A percentile compares a stretch with the other conserved stretches of the same genome.
phyloP scores from a whole-genome alignment of 208 protist genomes.

The Endotrypanum monterogeii region DNA sequence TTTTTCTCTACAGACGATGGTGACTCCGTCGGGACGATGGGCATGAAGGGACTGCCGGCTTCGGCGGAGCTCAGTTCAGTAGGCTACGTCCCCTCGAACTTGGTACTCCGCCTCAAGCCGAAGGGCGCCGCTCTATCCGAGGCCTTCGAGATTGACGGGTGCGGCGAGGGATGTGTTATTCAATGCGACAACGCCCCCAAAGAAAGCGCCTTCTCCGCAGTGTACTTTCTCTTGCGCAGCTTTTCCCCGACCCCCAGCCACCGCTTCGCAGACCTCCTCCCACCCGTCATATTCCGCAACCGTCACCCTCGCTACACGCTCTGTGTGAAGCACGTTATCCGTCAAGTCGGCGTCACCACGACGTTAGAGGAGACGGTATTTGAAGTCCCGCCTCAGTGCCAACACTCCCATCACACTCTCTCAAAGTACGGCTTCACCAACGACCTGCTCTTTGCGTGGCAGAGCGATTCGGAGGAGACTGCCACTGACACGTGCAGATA shows the following conservation, averaged over 20 bases:
- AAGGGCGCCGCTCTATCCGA: conserved; percentile 27
- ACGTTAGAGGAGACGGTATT: conserved; percentile 24
- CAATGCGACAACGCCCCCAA: conserved; percentile 26
- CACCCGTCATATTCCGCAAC: conserved; percentile 33
- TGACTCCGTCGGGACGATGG: conserved; percentile 30
- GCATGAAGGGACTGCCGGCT: conserved; percentile 16
- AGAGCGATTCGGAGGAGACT: not conserved
- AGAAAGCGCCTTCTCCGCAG: conserved; percentile 12
- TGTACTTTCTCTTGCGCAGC: conserved; percentile 26
- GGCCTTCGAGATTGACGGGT: conserved; percentile 32
- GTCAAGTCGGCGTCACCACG: conserved; percentile 12
- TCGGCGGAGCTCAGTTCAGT: conserved; percentile 1
- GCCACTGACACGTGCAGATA: not conserved
- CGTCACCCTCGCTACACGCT: conserved; percentile 20
- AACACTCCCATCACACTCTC: conserved; percentile 25
- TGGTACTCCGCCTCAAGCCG: conserved; percentile 24
- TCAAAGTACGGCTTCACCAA: conserved; percentile 46
- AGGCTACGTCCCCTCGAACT: conserved; percentile 32
- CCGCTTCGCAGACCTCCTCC: conserved; percentile 26
- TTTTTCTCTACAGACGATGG: conserved; percentile 31
- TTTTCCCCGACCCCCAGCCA: conserved; percentile 7
- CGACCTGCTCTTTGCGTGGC: conserved; percentile 45
- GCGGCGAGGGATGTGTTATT: conserved; percentile 26
- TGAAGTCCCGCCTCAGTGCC: conserved; percentile 15
- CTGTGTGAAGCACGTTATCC: conserved; percentile 30